Evolutionary conservation across 768 basidiomycete genomes (phyloP).

Genomic region (Phaeotremella skinneri): DNA sequence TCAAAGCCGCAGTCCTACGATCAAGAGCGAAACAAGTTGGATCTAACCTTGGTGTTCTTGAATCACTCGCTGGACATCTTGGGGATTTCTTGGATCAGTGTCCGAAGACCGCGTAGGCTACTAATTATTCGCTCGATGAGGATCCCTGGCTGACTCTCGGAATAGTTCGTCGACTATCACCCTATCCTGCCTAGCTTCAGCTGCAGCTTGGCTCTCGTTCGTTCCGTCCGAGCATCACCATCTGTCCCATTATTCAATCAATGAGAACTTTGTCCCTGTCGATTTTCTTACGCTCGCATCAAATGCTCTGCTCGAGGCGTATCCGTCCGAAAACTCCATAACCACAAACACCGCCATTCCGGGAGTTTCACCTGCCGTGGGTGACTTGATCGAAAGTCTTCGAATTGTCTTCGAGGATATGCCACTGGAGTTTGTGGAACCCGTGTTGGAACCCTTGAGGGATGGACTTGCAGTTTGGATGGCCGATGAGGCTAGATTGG

Average conservation of each 20-base stretch:
- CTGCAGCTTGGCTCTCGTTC: constrained; percentile 26
- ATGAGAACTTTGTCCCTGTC: constrained; percentile 32
- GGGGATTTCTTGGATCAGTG: constrained; percentile 25
- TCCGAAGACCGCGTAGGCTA: constrained; percentile 29
- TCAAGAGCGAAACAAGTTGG: constrained; percentile 41
- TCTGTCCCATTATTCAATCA: constrained; percentile 20
- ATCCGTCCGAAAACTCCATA: constrained; percentile 19
- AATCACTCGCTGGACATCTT: constrained; percentile 36
- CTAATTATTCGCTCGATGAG: neutral
- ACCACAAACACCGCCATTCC: neutral
- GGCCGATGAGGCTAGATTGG: constrained; percentile 12
- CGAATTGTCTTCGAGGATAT: constrained; percentile 5
- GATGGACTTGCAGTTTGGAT: constrained; percentile 26
- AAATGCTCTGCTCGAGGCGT: constrained; percentile 26
- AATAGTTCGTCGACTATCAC: constrained; percentile 35
- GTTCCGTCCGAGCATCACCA: constrained; percentile 18
- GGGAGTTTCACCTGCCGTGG: constrained; percentile 26
- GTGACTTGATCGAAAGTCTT: constrained; percentile 19
- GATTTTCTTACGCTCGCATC: constrained; percentile 36
- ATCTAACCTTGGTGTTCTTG: constrained; percentile 40
- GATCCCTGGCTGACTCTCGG: neutral
- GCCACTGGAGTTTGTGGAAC: constrained; percentile 20
- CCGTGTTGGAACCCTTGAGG: constrained; percentile 16
- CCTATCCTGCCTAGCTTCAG: constrained; percentile 34
- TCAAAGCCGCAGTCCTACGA: constrained; percentile 29